These are phyloP conservation scores for Saccharomyces jurei DNA, from an alignment of 805 yeast genomes.

Conservation along the genomic window DNA sequence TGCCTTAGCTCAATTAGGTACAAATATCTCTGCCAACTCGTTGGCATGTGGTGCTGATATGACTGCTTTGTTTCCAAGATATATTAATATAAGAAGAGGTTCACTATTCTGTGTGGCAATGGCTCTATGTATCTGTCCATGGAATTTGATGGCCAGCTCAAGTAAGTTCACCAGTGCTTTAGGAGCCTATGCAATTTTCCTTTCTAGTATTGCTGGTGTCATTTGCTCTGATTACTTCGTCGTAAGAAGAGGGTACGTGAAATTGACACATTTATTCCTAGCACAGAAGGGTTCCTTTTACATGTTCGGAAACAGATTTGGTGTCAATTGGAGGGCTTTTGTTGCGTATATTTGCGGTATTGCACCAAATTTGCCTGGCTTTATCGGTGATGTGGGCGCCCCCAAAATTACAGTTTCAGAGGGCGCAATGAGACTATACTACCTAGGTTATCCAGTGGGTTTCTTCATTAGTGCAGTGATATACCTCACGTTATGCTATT, in stretches of 20 bases:
- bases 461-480: constrained; percentile 49
- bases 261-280: constrained; percentile 55
- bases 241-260: constrained; percentile 60
- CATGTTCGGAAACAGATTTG: constrained; percentile 49
- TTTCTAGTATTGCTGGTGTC: constrained; percentile 72
- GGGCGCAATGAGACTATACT: constrained; percentile 66
- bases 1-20: constrained; percentile 67
- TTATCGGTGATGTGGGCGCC: constrained; percentile 47
- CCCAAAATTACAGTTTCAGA: constrained; percentile 46
- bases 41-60: constrained; percentile 54
- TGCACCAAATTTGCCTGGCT: constrained; percentile 35
- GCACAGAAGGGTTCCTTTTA: constrained; percentile 30
- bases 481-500: constrained; percentile 43
- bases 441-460: constrained; percentile 70
- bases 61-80: constrained; percentile 49
- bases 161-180: constrained; percentile 65
- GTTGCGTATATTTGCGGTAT: constrained; percentile 47
- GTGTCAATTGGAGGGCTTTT: constrained; percentile 73
- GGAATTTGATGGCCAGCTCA: constrained; percentile 61
- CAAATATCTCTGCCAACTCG: constrained; percentile 62
- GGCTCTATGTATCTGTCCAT: constrained; percentile 67
- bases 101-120: constrained; percentile 58
- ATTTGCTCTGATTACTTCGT: constrained; percentile 49
- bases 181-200: constrained; percentile 69
- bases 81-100: constrained; percentile 53